Evolutionary conservation across 306 rosid species (phyloP).

Genomic region (Rosa lucieae): DNA sequence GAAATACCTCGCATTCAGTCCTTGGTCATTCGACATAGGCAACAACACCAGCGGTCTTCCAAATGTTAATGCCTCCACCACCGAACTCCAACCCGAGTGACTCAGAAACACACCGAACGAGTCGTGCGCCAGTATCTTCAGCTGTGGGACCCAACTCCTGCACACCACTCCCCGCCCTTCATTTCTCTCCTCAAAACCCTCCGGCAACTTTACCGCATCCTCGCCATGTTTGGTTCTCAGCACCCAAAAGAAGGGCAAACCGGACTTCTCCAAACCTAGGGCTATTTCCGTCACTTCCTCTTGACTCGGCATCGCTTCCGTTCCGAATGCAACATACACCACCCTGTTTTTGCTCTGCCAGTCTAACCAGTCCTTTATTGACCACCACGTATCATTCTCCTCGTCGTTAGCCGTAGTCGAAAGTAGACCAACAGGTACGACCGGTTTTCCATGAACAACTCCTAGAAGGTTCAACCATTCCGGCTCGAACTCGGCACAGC

Average conservation of each 20-base stretch:
- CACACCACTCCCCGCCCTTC: constrained; percentile 39
- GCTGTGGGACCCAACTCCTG: constrained; percentile 40
- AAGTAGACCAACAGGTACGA: constrained; percentile 15
- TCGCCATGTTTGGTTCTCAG: constrained; percentile 24
- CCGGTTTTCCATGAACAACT: not conserved
- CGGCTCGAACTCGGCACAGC: constrained; percentile 14
- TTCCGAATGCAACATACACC: constrained; percentile 55
- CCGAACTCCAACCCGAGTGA: constrained; percentile 53
- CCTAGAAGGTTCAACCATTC: constrained; percentile 20
- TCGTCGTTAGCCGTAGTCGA: not conserved
- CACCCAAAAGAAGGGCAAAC: constrained; percentile 42
- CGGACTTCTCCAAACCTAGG: constrained; percentile 40
- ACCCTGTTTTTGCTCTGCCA: constrained; percentile 23
- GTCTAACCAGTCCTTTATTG: constrained; percentile 41
- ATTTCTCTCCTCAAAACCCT: constrained; percentile 47
- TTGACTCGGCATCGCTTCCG: constrained; percentile 39
- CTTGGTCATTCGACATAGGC: constrained; percentile 29
- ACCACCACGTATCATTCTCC: not conserved
- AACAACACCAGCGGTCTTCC: constrained; percentile 30
- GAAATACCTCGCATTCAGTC: constrained; percentile 31
- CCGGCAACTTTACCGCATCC: constrained; percentile 31
- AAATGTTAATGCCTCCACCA: constrained; percentile 32
- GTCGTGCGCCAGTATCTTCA: constrained; percentile 38
- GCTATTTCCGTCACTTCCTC: constrained; percentile 32
- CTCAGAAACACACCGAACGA: constrained; percentile 44